Conservation (phyloP, 1,139 yeast genomes). For the Candida albicans region DNA sequence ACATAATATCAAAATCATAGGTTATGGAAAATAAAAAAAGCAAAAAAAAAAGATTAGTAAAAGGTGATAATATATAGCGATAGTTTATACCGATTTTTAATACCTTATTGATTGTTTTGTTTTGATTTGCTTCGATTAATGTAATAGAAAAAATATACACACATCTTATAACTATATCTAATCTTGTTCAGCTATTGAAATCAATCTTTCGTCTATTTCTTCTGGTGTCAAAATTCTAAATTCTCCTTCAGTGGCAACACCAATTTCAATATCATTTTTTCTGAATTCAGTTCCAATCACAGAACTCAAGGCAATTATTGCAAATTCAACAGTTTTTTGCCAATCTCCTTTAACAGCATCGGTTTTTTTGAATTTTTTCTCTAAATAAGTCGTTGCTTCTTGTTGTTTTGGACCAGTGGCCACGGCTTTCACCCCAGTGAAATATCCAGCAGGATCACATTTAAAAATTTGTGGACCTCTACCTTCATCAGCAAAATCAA, state of each 20-base stretch:
- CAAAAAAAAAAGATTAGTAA: slow-evolving; percentile 1
- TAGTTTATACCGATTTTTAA: no score
- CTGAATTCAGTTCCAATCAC: slow-evolving; percentile 91
- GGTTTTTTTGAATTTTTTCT: slow-evolving; percentile 84
- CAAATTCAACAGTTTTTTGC: slow-evolving; percentile 87
- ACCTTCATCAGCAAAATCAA: slow-evolving; percentile 70
- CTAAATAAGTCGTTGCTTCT: slow-evolving; percentile 87
- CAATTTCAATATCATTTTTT: slow-evolving; percentile 89
- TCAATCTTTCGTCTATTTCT: slow-evolving; percentile 90
- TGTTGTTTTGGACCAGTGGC: slow-evolving; percentile 98
- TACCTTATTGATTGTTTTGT: no score
- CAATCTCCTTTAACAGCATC: slow-evolving; percentile 77
- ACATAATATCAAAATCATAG: neutral
- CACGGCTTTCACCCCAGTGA: slow-evolving; percentile 86
- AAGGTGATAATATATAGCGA: no score
- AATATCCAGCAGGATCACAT: slow-evolving; percentile 98
- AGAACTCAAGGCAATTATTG: slow-evolving; percentile 79
- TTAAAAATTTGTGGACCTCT: slow-evolving; percentile 88
- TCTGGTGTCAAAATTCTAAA: slow-evolving; percentile 76
- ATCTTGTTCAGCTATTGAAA: slow-evolving; percentile 95
- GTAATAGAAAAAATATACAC: slow-evolving; percentile 1
- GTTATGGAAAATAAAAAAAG: neutral
- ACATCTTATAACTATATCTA: slow-evolving; percentile 25
- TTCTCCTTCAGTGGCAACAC: slow-evolving; percentile 72
- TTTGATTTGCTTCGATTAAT: neutral